These are phyloP conservation scores for Hippophae rhamnoides DNA, from an alignment of 306 rosid species.

Conservation along the genomic window DNA sequence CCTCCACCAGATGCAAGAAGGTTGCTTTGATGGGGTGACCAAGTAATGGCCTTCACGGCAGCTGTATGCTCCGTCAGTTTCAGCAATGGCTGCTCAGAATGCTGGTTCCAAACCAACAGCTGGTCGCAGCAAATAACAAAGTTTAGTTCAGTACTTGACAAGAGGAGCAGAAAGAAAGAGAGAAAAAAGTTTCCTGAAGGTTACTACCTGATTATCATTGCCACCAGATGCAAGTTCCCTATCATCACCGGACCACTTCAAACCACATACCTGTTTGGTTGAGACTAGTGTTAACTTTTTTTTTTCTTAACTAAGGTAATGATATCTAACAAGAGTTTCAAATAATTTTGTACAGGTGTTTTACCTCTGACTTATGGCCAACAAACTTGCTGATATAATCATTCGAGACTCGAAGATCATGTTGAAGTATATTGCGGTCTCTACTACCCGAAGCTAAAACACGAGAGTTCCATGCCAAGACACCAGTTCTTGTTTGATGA, in stretches of 20 bases:
- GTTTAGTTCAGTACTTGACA: background rate
- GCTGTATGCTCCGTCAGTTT: conserved; percentile 92
- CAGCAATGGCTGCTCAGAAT: conserved; percentile 73
- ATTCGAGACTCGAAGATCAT: conserved; percentile 76
- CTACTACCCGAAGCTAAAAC: conserved; percentile 90
- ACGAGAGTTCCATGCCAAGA: conserved; percentile 94
- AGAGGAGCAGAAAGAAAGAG: background rate
- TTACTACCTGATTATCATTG: conserved; percentile 96
- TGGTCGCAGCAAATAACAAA: conserved; percentile 27
- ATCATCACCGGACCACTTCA: conserved; percentile 96
- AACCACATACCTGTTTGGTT: conserved; percentile 52
- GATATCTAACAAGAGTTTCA: background rate
- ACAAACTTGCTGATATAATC: conserved; percentile 67
- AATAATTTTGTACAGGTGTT: background rate
- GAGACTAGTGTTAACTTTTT: background rate
- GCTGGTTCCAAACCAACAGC: conserved; percentile 98
- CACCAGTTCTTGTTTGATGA: conserved; percentile 97
- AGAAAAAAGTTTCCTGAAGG: too few relatives aligned
- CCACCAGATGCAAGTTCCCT: conserved; percentile 99
- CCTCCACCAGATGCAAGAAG: conserved; percentile 99
- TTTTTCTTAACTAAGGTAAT: too few relatives aligned
- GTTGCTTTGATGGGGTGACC: conserved; percentile 96
- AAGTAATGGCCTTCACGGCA: conserved; percentile 95
- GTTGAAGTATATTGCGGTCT: conserved; percentile 90
- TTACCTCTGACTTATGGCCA: conserved; percentile 99